phyloP scores from a whole-genome alignment of 2,329 filamentous ascomycete genomes.

The Ophiostoma piceae region DNA sequence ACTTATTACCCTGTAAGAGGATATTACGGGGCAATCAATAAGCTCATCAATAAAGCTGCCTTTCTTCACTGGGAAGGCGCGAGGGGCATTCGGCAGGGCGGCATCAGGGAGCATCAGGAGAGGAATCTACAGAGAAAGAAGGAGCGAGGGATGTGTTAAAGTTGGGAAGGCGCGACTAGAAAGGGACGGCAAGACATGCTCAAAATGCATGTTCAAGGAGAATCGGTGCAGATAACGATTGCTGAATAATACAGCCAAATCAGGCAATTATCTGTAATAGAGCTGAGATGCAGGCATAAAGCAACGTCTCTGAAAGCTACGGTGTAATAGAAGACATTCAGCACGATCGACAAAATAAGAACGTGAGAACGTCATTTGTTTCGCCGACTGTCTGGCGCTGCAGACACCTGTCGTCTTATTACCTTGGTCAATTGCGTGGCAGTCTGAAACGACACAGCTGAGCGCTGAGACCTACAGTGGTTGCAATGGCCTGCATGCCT shows the following conservation, averaged over 20 bases:
- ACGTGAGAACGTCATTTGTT: background rate
- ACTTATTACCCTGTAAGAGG: background rate
- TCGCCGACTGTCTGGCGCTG: conserved; percentile 5
- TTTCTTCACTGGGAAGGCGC: background rate
- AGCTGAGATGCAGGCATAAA: too few relatives aligned
- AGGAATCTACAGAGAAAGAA: background rate
- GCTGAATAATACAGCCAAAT: background rate
- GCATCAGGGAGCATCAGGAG: background rate
- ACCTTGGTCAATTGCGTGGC: background rate
- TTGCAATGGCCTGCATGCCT: background rate
- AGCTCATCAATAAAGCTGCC: background rate
- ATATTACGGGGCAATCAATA: conserved; percentile 2
- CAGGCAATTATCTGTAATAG: background rate
- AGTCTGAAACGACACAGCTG: background rate
- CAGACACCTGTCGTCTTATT: background rate
- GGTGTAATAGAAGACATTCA: background rate
- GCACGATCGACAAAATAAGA: background rate
- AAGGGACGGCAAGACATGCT: background rate
- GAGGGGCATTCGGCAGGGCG: background rate
- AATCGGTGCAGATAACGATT: background rate
- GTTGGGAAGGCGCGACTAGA: conserved; percentile 6
- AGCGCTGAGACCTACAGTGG: background rate
- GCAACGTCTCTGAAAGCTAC: too few relatives aligned
- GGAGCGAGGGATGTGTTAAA: background rate
- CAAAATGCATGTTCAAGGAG: background rate